Conservation (phyloP, 192 early-diverging fungal genomes). For the Physocladia obscura region DNA sequence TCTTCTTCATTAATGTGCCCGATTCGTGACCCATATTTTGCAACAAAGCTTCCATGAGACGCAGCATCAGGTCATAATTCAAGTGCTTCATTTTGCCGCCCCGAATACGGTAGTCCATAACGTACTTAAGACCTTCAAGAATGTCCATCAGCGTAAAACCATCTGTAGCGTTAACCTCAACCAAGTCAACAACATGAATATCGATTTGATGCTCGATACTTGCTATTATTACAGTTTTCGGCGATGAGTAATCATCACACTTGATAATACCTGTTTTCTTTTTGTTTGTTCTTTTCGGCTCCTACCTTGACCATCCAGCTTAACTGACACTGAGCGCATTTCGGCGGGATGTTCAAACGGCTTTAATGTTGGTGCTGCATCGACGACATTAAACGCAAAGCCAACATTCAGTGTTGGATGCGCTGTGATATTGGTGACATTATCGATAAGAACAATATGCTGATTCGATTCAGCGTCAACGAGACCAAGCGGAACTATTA, state of each 20-base stretch:
- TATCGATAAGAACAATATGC: too few relatives aligned
- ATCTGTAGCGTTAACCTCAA: slow-evolving; percentile 55
- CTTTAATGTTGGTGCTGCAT: too few relatives aligned
- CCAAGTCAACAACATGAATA: slow-evolving; percentile 78
- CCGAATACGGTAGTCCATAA: slow-evolving; percentile 89
- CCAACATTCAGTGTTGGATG: background rate
- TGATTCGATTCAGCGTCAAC: too few relatives aligned
- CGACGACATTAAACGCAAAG: background rate
- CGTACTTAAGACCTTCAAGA: slow-evolving; percentile 85
- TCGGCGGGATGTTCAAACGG: slow-evolving; percentile 17
- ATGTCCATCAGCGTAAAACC: slow-evolving; percentile 78
- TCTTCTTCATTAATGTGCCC: slow-evolving; percentile 30
- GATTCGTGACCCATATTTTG: slow-evolving; percentile 68
- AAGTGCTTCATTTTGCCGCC: slow-evolving; percentile 81
- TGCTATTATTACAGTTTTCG: slow-evolving; percentile 22
- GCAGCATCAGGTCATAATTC: slow-evolving; percentile 79
- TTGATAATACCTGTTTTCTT: slow-evolving; percentile 43
- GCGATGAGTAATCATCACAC: slow-evolving; percentile 49
- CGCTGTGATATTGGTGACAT: too few relatives aligned
- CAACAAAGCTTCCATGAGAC: slow-evolving; percentile 81
- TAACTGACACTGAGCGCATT: slow-evolving; percentile 45
- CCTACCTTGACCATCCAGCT: slow-evolving; percentile 51
- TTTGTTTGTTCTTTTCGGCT: background rate
- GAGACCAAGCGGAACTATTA: too few relatives aligned
- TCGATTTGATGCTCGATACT: slow-evolving; percentile 65